Base-by-base conservation (phyloP, 805 yeast species). In the Lipomyces sp. region DNA sequence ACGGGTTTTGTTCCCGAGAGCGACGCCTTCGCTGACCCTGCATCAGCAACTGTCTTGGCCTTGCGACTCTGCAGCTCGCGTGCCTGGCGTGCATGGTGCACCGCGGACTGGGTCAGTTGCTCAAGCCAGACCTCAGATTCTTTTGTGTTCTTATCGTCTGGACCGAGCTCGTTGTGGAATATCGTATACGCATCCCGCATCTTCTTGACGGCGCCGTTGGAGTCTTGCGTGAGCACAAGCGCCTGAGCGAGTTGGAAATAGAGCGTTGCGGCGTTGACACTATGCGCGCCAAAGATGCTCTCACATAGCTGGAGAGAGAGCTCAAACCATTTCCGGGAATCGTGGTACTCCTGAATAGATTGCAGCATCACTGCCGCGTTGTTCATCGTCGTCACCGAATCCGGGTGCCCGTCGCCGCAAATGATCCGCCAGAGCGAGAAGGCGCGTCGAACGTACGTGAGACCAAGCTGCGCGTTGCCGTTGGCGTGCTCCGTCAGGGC, bases 201-300 rank as follows among this genome's bases (percentile, higher is more conserved):
- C 50, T 76, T 74, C 16, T 74, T 79, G 46, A 78, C 68, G 0
- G 95, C 82, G 22, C 72, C 78, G 45, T 74, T 72, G 61, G 76
- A 75, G 51, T 81, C 80, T 39, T 76, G 74, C 26, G 67, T 58
- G 28, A 77, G 68, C 31, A 83, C 78, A 45, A 79, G 75, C 39
- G 81, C 66, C 62, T 83, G 83, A 23, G 84, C 81, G n/a, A 77
- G 66, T 66, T 91, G 86, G 71, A 81, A 86, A 59, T 78, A 76
- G 55, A 84, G 71, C 56, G 80, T 73, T 21, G 82, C 95, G 24
- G 83, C 75, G 48, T 81, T 76, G 59, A 79, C 80, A 13, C 84
- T 76, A 11, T 74, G 70, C 16, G 70, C 76, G 43, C 90, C 93
- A 63, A 79, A 79, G 40, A 78, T 60, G 23, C 67, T 55, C 16